These are phyloP conservation scores for Pseudoperonospora humuli DNA, from an alignment of 352 stramenopile genomes.

Conservation along the genomic window DNA sequence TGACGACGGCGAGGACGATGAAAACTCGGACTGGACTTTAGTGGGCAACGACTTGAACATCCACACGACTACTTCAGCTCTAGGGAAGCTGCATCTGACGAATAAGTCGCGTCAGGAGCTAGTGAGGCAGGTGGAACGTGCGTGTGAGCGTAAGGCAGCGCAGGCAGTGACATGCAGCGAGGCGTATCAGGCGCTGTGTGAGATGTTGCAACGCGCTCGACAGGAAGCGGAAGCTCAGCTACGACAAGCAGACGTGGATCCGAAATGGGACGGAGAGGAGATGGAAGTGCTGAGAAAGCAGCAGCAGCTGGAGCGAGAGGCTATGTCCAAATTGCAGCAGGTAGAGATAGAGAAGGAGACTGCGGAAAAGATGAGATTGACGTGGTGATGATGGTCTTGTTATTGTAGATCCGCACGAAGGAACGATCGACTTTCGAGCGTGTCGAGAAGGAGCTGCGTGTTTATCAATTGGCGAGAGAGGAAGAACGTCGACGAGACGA, in stretches of 20 bases:
- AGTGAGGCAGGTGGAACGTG: constrained; percentile 47
- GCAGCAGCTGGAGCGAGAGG: constrained; percentile 30
- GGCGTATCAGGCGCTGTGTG: constrained; percentile 52
- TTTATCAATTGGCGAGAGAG: constrained; percentile 36
- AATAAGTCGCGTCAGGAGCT: constrained; percentile 44
- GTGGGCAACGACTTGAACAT: constrained; percentile 8
- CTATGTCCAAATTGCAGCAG: constrained; percentile 31
- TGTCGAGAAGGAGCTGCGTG: constrained; percentile 40
- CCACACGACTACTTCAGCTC: constrained; percentile 3
- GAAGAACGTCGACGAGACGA: constrained; percentile 24
- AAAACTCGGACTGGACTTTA: constrained; percentile 9
- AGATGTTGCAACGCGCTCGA: constrained; percentile 49
- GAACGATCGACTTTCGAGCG: constrained; percentile 36
- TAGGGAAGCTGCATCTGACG: constrained; percentile 22
- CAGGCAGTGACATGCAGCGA: constrained; percentile 40
- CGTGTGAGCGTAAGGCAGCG: constrained; percentile 55
- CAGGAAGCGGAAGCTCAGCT: constrained; percentile 45
- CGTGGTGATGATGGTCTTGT: neutral
- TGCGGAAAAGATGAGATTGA: neutral
- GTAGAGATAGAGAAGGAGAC: constrained; percentile 5
- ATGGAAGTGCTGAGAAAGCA: constrained; percentile 26
- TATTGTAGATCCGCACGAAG: constrained; percentile 22
- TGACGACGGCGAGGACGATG: constrained; percentile 32
- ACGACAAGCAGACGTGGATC: constrained; percentile 9
- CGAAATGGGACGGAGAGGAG: neutral